Conservation (phyloP, 78 protist genomes). For the Dictyostelium citrinum region DNA sequence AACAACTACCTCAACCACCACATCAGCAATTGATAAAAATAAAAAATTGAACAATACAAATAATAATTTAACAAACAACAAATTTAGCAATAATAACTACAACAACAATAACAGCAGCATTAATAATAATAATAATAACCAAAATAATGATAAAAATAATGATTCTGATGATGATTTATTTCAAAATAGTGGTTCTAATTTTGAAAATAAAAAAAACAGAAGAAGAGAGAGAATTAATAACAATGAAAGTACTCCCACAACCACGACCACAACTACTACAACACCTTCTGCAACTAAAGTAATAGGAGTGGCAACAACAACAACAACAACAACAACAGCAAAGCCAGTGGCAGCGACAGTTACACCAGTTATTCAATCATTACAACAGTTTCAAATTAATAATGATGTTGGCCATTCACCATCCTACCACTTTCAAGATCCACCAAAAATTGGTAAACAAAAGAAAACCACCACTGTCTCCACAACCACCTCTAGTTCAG, state of each 20-base stretch:
- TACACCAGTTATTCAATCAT: neutral
- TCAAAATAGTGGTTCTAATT: neutral
- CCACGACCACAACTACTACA: neutral
- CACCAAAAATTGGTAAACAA: neutral
- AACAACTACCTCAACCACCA: neutral
- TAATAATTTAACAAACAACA: neutral
- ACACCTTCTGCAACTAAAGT: neutral
- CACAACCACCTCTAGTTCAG: neutral
- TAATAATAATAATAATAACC: too few species aligned
- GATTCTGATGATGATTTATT: neutral
- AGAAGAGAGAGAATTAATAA: conserved; percentile 1
- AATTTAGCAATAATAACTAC: neutral
- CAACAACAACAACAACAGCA: neutral
- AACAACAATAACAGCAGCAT: neutral
- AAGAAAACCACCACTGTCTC: neutral
- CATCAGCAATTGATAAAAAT: neutral
- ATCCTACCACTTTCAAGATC: neutral
- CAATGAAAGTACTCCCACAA: neutral
- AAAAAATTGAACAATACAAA: neutral
- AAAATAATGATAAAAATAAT: neutral
- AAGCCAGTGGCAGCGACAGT: neutral
- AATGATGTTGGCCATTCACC: neutral
- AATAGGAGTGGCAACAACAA: neutral
- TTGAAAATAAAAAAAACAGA: neutral
- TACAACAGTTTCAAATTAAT: neutral